Percentiles rank a stretch among this genome's conserved stretches.
Evolutionary conservation across 2,329 filamentous ascomycete species (phyloP).

Genomic region (Elsinoe ampelina): DNA sequence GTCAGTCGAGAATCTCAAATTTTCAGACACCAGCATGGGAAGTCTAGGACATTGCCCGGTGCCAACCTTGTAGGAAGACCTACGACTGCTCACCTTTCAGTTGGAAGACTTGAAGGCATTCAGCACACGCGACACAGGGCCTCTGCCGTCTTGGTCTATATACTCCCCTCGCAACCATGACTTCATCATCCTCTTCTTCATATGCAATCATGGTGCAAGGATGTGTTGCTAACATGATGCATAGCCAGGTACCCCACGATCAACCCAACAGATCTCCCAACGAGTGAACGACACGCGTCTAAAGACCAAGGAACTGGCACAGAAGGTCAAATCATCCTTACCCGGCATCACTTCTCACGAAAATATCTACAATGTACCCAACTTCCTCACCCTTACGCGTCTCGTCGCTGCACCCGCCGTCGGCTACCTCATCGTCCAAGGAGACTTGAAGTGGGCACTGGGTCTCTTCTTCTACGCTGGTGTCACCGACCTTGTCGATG

Average conservation of each 20-base stretch:
- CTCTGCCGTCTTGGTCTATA: too few species aligned
- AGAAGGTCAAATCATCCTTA: constrained; percentile 25
- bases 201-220: background rate
- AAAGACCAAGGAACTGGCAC: constrained; percentile 16
- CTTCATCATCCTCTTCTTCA: background rate
- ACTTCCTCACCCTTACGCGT: constrained; percentile 80
- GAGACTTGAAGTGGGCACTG: constrained; percentile 68
- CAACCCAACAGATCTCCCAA: background rate
- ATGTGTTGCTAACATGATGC: background rate
- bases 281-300: constrained; percentile 6
- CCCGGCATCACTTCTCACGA: constrained; percentile 49
- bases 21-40: too few species aligned
- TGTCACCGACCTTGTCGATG: constrained; percentile 84
- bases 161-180: background rate
- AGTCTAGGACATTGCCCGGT: too few species aligned
- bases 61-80: background rate
- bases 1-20: background rate
- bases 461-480: constrained; percentile 87
- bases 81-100: background rate
- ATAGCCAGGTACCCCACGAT: background rate
- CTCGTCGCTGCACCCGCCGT: constrained; percentile 74
- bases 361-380: constrained; percentile 96
- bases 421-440: constrained; percentile 79
- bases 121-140: background rate
- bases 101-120: background rate